Percentiles rank a stretch among this genome's conserved stretches.
These are phyloP conservation scores for Gnetum montanum DNA, from an alignment of 75 land plant genomes.

Conservation along the genomic window DNA sequence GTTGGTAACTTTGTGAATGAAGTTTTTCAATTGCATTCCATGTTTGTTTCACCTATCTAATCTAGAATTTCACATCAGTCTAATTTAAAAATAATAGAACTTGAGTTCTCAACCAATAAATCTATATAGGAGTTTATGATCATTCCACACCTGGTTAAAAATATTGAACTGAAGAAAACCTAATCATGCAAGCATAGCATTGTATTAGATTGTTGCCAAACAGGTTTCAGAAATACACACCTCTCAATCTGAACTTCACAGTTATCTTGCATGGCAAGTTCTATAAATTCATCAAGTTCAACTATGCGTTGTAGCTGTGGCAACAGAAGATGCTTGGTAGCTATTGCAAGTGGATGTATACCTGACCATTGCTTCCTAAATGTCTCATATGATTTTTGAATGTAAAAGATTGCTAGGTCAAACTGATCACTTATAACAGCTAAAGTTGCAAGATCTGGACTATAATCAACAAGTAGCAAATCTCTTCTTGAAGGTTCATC, in stretches of 20 bases:
- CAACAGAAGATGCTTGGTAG: slow-evolving; percentile 21
- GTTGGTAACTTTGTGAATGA: too few species aligned
- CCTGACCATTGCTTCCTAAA: slow-evolving; percentile 34
- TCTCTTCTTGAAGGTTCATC: slow-evolving; percentile 19
- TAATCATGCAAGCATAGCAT: too few species aligned
- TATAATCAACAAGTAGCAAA: slow-evolving; percentile 15
- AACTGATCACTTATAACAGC: slow-evolving; percentile 28
- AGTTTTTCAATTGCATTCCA: too few species aligned
- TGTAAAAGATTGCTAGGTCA: slow-evolving; percentile 25
- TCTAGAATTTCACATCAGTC: too few species aligned
- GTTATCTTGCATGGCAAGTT: background rate
- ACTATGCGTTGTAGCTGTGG: slow-evolving; percentile 26
- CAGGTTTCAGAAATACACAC: slow-evolving; percentile 8
- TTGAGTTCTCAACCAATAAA: too few species aligned
- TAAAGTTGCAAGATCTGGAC: slow-evolving; percentile 31
- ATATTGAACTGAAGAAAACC: too few species aligned
- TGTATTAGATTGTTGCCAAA: too few species aligned
- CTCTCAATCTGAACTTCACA: slow-evolving; percentile 9
- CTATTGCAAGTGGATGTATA: slow-evolving; percentile 38
- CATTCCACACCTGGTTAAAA: too few species aligned
- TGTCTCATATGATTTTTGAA: slow-evolving; percentile 27
- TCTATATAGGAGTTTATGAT: too few species aligned
- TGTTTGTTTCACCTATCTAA: too few species aligned
- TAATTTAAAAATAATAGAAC: too few species aligned
- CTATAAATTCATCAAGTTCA: slow-evolving; percentile 38